phyloP scores from a whole-genome alignment of 2,329 filamentous ascomycete species.

The Neoarthrinium moseri region DNA sequence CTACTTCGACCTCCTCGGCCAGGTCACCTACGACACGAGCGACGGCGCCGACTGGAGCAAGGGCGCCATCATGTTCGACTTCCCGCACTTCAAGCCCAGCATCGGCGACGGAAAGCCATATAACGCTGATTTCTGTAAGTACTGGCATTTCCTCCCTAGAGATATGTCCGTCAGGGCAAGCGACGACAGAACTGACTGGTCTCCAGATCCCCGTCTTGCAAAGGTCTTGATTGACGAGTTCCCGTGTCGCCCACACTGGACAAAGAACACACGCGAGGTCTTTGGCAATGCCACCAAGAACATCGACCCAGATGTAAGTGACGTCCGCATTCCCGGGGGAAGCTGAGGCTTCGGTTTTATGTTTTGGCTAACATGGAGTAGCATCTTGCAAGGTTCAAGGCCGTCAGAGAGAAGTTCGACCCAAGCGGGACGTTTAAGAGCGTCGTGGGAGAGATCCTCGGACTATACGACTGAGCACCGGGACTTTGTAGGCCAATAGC shows the following conservation, averaged over 20 bases:
- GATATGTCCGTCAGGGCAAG: slow-evolving; percentile 2
- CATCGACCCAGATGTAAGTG: slow-evolving; percentile 40
- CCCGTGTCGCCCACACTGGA: slow-evolving; percentile 51
- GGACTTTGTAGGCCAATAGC: too few relatives aligned
- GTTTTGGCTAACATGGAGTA: not conserved
- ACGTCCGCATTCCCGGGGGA: not conserved
- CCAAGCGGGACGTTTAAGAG: slow-evolving; percentile 46
- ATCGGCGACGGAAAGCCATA: slow-evolving; percentile 44
- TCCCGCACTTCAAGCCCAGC: slow-evolving; percentile 45
- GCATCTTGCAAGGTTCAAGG: slow-evolving; percentile 46
- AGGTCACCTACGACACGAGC: slow-evolving; percentile 45
- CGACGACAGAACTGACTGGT: not conserved
- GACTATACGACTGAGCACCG: slow-evolving; percentile 37
- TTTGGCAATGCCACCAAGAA: slow-evolving; percentile 44
- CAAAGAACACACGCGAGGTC: slow-evolving; percentile 50
- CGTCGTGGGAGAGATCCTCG: slow-evolving; percentile 47
- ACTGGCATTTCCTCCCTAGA: not conserved
- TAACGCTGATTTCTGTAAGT: slow-evolving; percentile 49
- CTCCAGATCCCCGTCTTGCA: slow-evolving; percentile 40
- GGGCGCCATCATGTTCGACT: slow-evolving; percentile 54
- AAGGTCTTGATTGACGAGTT: slow-evolving; percentile 47
- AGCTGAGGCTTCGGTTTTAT: not conserved
- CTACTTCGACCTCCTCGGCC: slow-evolving; percentile 47
- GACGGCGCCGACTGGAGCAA: slow-evolving; percentile 48
- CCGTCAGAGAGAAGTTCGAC: slow-evolving; percentile 45